Evolutionary conservation across 345 rosid species (phyloP).

Genomic region (Laguncularia racemosa): DNA sequence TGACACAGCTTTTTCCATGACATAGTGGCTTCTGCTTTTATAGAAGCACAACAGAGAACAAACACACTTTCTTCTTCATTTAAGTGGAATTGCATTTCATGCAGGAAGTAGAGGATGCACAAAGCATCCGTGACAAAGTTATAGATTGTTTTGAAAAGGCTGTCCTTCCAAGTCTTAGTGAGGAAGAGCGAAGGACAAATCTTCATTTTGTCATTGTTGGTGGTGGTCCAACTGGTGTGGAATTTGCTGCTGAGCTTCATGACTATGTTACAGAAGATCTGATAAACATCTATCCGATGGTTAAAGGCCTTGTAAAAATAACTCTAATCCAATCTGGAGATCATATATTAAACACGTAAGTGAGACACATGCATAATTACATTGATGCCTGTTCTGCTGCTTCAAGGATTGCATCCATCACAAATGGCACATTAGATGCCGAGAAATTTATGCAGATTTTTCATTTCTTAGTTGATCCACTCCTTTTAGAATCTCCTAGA

Average conservation of each 20-base stretch:
- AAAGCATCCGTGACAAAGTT: constrained; percentile 70
- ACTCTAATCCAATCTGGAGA: constrained; percentile 88
- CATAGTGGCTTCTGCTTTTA: background rate
- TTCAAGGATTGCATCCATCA: background rate
- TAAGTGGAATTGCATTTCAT: constrained; percentile 4
- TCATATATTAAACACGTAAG: constrained; percentile 87
- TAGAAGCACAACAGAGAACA: too few species aligned
- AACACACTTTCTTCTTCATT: background rate
- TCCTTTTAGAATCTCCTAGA: too few species aligned
- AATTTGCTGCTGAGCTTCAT: constrained; percentile 97
- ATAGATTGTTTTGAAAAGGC: constrained; percentile 93
- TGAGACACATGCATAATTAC: background rate
- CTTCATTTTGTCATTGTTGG: constrained; percentile 97
- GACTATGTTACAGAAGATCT: constrained; percentile 78
- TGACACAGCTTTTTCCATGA: background rate
- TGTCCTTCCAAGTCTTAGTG: constrained; percentile 70
- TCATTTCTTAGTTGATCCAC: too few species aligned
- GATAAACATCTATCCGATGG: constrained; percentile 53
- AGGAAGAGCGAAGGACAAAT: constrained; percentile 62
- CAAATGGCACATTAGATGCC: too few species aligned
- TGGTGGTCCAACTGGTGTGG: constrained; percentile 99
- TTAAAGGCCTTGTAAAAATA: constrained; percentile 69
- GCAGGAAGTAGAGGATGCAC: constrained; percentile 98
- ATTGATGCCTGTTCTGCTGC: constrained; percentile 1
- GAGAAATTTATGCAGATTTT: too few species aligned